Evolutionary conservation across 2,329 filamentous ascomycete genomes (phyloP).

Genomic region (Colletotrichum tofieldiae): DNA sequence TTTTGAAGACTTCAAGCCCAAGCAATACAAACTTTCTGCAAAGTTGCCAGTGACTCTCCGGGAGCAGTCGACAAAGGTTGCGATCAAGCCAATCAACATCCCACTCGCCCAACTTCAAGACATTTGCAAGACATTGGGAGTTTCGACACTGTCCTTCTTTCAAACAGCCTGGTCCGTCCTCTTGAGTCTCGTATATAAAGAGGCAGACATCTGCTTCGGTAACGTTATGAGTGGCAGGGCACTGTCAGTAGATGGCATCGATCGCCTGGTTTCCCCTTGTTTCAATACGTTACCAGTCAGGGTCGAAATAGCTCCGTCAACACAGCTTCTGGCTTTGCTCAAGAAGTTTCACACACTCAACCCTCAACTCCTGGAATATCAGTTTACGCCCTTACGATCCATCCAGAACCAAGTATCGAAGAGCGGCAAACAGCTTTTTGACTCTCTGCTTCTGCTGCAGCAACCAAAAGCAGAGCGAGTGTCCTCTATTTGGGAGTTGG

Average conservation of each 20-base stretch:
- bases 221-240: slow-evolving; percentile 87
- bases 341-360: slow-evolving; percentile 75
- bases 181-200: slow-evolving; percentile 69
- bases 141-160: slow-evolving; percentile 76
- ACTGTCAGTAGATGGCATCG: slow-evolving; percentile 74
- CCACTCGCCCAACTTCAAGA: slow-evolving; percentile 64
- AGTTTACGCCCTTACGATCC: slow-evolving; percentile 81
- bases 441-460: slow-evolving; percentile 86
- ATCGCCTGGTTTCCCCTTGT: slow-evolving; percentile 86
- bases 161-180: slow-evolving; percentile 82
- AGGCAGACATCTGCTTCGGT: slow-evolving; percentile 85
- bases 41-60: not conserved
- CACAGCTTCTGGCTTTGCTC: slow-evolving; percentile 71
- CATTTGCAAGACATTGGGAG: slow-evolving; percentile 66
- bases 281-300: slow-evolving; percentile 91
- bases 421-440: slow-evolving; percentile 75
- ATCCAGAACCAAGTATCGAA: slow-evolving; percentile 71
- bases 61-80: not conserved
- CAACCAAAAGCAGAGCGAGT: slow-evolving; percentile 73
- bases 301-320: slow-evolving; percentile 63
- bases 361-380: slow-evolving; percentile 74
- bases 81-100: slow-evolving; percentile 34
- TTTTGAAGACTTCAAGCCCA: slow-evolving; percentile 65
- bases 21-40: slow-evolving; percentile 33
- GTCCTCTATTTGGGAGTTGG: slow-evolving; percentile 68